phyloP scores from a whole-genome alignment of 192 early-diverging fungal genomes.

The Coemansia sp. region DNA sequence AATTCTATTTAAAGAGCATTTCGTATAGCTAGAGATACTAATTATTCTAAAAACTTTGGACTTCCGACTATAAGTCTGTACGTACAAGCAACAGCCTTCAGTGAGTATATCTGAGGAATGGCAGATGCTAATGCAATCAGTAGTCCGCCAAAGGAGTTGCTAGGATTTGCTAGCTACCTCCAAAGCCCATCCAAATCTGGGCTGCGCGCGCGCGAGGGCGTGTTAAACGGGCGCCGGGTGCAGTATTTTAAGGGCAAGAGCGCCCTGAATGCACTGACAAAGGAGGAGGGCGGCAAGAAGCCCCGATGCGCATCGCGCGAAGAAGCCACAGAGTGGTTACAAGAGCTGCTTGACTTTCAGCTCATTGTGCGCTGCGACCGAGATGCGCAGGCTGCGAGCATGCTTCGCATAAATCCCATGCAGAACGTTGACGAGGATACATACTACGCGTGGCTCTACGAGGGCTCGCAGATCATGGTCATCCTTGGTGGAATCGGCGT shows the following conservation, averaged over 20 bases:
- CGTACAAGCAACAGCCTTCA: background rate
- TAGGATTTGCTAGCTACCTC: conserved; percentile 77
- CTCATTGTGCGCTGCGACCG: conserved; percentile 78
- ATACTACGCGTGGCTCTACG: conserved; percentile 93
- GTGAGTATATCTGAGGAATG: conserved; percentile 21
- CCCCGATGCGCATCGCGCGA: conserved; percentile 60
- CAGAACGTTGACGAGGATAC: conserved; percentile 74
- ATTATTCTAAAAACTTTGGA: background rate
- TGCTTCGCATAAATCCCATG: conserved; percentile 58
- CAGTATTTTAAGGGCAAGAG: conserved; percentile 81
- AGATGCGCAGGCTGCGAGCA: conserved; percentile 49
- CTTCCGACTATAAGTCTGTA: background rate
- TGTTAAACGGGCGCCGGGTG: conserved; percentile 85
- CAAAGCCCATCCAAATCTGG: conserved; percentile 65
- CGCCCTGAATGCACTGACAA: conserved; percentile 47
- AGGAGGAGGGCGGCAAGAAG: conserved; percentile 29
- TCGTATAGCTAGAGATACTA: background rate
- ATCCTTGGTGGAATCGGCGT: conserved; percentile 79
- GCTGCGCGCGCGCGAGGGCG: conserved; percentile 78
- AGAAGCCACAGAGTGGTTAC: conserved; percentile 63
- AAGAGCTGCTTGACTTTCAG: conserved; percentile 66
- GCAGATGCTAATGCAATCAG: conserved; percentile 18
- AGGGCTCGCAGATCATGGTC: conserved; percentile 78
- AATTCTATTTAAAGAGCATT: background rate
- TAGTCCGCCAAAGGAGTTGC: conserved; percentile 59